Evolutionary conservation across 208 protist genomes (phyloP), one percentile per base, ranked within the genome.

Genomic region (Crithidia brevicula): DNA sequence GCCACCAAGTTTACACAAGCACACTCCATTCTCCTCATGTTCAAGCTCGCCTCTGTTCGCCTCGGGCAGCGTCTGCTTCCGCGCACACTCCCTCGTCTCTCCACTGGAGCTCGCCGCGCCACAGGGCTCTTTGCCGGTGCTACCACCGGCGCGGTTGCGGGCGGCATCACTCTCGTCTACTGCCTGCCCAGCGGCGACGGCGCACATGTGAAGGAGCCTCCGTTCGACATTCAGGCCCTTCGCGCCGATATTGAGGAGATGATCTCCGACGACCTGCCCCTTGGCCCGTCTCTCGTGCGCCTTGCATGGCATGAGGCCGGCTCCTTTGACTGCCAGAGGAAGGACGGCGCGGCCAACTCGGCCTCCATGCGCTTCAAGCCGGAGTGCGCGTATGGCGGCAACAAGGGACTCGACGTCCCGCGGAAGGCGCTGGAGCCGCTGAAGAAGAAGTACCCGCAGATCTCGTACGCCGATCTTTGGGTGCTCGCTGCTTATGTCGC

Each of bases 391-490:
- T 93, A 93, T 54, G 74, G 34, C 10, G 95, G 83, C 52, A 98
- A 98, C 80, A 79, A 77, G 8, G 96, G 95, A 16, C 88, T 98
- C 22, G 78, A 93, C 13, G 63, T 85, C 22, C 93, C 85, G 30
- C 82, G 92, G 36, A 74, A 82, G n/a, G 77, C 77, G 34, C 77
- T 98, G n/a, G 94, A 97, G 77, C 77, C 87, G 20, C 62, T 98
- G 27, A 92, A 97, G 72, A 78, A 88, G 60, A 88, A 88, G 67
- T 81, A 96, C 72, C 92, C 91, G 0, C 42, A 83, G n/a, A 92
- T 98, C 33, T 95, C 94, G 34, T 98, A 98, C 76, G 91, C 91
- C 4, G 96, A 98, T 65, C 79, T 98, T 33, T 98, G 90, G 89
- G 89, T 91, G 46, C 82, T 97, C 36, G 95, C 91, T 10, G 85